These are phyloP conservation scores for Cyberlindnera nakhonratchasimensis DNA, from an alignment of 805 yeast species.

Conservation along the genomic window DNA sequence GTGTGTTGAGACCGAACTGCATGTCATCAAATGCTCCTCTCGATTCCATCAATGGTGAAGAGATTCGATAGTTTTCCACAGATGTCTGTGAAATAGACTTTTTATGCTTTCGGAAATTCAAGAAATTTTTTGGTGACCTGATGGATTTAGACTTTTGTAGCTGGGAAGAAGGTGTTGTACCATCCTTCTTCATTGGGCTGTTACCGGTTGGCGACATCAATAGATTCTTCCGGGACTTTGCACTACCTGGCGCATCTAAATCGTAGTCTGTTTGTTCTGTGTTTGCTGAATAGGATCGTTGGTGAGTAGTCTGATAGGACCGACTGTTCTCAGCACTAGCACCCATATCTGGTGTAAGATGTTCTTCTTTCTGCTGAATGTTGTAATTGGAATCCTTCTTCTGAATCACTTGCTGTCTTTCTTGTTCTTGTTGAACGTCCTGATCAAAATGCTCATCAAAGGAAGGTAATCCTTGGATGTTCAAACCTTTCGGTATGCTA, in stretches of 20 bases:
- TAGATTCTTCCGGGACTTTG: slow-evolving; percentile 10
- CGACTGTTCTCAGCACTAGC: not conserved
- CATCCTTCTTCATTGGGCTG: slow-evolving; percentile 1
- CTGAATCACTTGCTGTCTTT: not conserved
- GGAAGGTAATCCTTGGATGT: slow-evolving; percentile 21
- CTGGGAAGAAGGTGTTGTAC: slow-evolving; percentile 1
- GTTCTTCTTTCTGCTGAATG: not conserved
- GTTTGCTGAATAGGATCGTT: slow-evolving; percentile 1
- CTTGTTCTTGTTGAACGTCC: not conserved
- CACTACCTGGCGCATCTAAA: slow-evolving; percentile 8
- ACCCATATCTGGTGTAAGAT: not conserved
- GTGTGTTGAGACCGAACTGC: slow-evolving; percentile 12
- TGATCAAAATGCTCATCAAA: slow-evolving; percentile 19
- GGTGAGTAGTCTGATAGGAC: not conserved
- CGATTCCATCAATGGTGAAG: slow-evolving; percentile 23
- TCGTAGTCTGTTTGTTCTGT: slow-evolving; percentile 3
- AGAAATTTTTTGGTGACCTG: slow-evolving; percentile 28
- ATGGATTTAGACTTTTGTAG: slow-evolving; percentile 21
- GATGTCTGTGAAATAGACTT: slow-evolving; percentile 27
- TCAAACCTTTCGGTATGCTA: slow-evolving; percentile 22
- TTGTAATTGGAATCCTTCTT: too few relatives aligned
- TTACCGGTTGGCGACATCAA: slow-evolving; percentile 12
- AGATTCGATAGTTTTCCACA: slow-evolving; percentile 23
- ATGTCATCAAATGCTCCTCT: slow-evolving; percentile 9
- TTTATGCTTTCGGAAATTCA: slow-evolving; percentile 26